Evolutionary conservation across 805 yeast species (phyloP).

Genomic region (Maudiozyma turicensis): DNA sequence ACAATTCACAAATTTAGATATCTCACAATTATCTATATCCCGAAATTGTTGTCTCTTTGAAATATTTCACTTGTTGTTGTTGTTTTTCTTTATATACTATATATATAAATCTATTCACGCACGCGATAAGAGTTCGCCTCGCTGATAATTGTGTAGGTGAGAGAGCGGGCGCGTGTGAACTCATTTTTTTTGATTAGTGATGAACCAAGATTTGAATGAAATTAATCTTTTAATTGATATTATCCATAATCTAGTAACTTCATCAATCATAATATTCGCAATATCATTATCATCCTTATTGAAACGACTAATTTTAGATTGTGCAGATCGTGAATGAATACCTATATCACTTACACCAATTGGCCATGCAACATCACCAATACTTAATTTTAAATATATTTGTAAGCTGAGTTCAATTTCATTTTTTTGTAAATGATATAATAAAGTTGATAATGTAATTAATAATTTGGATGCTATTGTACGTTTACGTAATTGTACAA

Average conservation of each 20-base stretch:
- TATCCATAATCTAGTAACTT: constrained; percentile 66
- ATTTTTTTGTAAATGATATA: constrained; percentile 46
- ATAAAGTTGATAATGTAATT: constrained; percentile 48
- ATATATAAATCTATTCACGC: too few relatives aligned
- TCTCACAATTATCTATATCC: not conserved
- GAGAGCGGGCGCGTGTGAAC: not conserved
- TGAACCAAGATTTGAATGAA: constrained; percentile 34
- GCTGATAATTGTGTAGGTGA: too few relatives aligned
- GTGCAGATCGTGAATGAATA: constrained; percentile 66
- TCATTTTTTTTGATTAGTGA: not conserved
- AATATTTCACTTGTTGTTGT: not conserved
- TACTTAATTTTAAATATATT: constrained; percentile 62
- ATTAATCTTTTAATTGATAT: constrained; percentile 63
- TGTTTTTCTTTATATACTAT: not conserved
- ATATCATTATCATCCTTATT: constrained; percentile 27
- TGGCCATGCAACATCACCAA: constrained; percentile 91
- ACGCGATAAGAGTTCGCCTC: too few relatives aligned
- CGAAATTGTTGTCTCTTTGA: not conserved
- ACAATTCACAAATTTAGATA: not conserved
- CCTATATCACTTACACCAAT: constrained; percentile 75
- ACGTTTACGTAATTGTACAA: constrained; percentile 43
- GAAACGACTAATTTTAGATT: constrained; percentile 38
- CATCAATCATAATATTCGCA: constrained; percentile 75
- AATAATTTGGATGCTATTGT: constrained; percentile 34
- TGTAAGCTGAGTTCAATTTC: constrained; percentile 35